Base-by-base conservation (phyloP, 2,329 filamentous ascomycete species). In the Botrytis squamosa region DNA sequence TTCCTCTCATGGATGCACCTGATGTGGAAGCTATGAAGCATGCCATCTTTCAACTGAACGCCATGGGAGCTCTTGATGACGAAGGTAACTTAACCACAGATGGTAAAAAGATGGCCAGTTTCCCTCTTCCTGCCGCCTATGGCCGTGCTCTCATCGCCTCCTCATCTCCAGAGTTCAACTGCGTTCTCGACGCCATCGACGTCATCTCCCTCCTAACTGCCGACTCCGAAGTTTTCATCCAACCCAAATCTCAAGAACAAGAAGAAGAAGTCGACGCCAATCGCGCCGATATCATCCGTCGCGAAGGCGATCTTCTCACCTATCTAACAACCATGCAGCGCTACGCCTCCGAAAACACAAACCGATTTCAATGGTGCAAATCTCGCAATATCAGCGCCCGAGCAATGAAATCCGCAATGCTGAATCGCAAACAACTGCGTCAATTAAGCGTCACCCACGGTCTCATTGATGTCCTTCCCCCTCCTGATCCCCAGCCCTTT, bases 1-100 rank as follows among this genome's bases (percentile, higher is more conserved):
- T 99, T 75, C 94, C 95, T 0, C 89, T 98, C 66, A 90, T 98
- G 81, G 94, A 97, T 72, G 87, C 88, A 0, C 96, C 96, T 0
- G 90, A 93, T 14, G 84, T 90, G 4, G 92, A 97, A 76, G 88
- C 93, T 0, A 88, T 98, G 68, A 90, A 95, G 78, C 94, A 94
- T 77, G 94, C 95, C 0, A 85, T 98, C 1, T 83, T 96, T 9
- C 92, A 96, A 71, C 87, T 99, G 0, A 89, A 94, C 71, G 88
- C 92, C 52, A 89, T 99, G 3, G 90, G 91, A 18, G 94, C 95
- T 0, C 83, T 99, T 0, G 86, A 89, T 40, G 89, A 93, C 36
- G 84, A 89, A 10, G 94, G 93, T 9, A 84, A 85, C 1, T 93
- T 99, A 79, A 98, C 92, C 7, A 83, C 88, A 0, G 85, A 89